Evolutionary conservation across 2,329 filamentous ascomycete genomes (phyloP).

Genomic region (Metarhizium guizhouense): DNA sequence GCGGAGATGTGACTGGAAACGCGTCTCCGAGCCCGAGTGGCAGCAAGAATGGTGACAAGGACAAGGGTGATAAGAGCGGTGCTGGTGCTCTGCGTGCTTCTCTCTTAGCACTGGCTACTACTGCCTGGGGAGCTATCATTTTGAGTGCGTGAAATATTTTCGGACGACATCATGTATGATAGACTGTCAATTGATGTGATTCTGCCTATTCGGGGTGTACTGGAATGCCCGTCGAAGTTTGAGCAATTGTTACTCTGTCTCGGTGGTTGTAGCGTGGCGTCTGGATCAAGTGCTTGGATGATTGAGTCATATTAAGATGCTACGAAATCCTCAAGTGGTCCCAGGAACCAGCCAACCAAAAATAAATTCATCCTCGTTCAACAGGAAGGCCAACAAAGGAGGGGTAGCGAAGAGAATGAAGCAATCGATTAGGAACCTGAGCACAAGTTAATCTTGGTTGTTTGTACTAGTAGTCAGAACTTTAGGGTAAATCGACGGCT

Average conservation of each 20-base stretch:
- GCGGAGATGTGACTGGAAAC: constrained; percentile 19
- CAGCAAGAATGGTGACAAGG: neutral
- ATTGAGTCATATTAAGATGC: no score
- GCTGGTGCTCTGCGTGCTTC: neutral
- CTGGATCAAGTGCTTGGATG: no score
- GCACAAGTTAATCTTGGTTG: no score
- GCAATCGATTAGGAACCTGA: no score
- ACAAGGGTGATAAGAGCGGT: neutral
- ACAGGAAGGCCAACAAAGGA: no score
- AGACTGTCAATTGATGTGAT: no score
- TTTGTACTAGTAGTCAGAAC: neutral
- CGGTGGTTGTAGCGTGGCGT: no score
- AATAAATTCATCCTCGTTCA: no score
- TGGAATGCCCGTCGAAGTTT: neutral
- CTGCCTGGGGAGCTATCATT: neutral
- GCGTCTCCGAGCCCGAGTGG: neutral
- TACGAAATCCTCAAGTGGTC: no score
- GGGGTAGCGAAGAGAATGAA: no score
- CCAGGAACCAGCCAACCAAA: no score
- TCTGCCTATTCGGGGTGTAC: no score
- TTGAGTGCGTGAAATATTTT: neutral
- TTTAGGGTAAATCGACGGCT: neutral
- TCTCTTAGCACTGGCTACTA: neutral
- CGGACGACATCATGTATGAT: neutral
- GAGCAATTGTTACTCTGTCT: neutral